Percentiles rank a stretch among this genome's conserved stretches.
These are phyloP conservation scores for Coniferiporia weirii DNA, from an alignment of 1,284 basidiomycete genomes.

Conservation along the genomic window DNA sequence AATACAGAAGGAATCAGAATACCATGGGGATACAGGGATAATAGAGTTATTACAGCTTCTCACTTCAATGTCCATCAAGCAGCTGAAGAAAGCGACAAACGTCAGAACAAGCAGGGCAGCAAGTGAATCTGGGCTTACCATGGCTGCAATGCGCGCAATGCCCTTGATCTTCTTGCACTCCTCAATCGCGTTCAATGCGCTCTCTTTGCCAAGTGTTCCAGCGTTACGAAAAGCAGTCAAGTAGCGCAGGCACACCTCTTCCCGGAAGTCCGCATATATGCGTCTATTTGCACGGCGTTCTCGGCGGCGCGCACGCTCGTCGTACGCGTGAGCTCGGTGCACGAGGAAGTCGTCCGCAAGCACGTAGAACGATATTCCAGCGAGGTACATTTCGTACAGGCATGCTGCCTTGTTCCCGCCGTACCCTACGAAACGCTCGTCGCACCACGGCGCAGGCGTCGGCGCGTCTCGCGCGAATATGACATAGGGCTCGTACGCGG, in stretches of 20 bases:
- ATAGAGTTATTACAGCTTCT: not conserved
- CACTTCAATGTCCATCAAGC: slow-evolving; percentile 4
- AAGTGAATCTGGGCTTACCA: slow-evolving; percentile 27
- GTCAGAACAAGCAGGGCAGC: not conserved
- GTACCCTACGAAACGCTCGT: slow-evolving; percentile 85
- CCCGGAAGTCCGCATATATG: slow-evolving; percentile 70
- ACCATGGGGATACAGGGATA: not conserved
- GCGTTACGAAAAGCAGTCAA: slow-evolving; percentile 47
- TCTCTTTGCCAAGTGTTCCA: slow-evolving; percentile 42
- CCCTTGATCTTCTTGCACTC: slow-evolving; percentile 64
- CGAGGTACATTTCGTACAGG: slow-evolving; percentile 59
- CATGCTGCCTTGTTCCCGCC: slow-evolving; percentile 70
- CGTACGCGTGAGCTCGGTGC: slow-evolving; percentile 79
- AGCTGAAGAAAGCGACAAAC: not conserved
- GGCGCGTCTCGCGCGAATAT: slow-evolving; percentile 72
- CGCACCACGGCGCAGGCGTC: slow-evolving; percentile 48
- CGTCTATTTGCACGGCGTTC: slow-evolving; percentile 76
- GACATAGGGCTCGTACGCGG: slow-evolving; percentile 81
- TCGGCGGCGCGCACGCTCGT: slow-evolving; percentile 61
- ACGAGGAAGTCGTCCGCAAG: slow-evolving; percentile 81
- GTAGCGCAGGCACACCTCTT: slow-evolving; percentile 64
- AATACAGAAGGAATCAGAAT: not conserved
- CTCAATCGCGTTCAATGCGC: slow-evolving; percentile 49
- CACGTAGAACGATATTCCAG: slow-evolving; percentile 72
- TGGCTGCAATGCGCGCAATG: slow-evolving; percentile 35